A percentile compares a stretch with the other conserved stretches of the same genome.
These are phyloP conservation scores for Chalciporus sp. DNA, from an alignment of 1,284 basidiomycete species.

Conservation along the genomic window DNA sequence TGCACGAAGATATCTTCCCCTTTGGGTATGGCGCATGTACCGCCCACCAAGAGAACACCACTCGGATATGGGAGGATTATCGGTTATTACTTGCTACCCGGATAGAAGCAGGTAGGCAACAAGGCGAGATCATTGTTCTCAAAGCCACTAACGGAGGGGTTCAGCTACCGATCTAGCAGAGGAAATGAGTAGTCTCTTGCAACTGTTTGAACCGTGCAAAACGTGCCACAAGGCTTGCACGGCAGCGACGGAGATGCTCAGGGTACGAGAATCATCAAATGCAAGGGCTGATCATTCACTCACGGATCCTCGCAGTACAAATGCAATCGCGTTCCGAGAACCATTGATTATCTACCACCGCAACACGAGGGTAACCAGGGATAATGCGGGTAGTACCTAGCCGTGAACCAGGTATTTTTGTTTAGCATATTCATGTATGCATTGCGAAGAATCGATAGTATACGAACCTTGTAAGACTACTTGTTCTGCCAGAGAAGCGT, in stretches of 20 bases:
- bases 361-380: conserved; percentile 26
- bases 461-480: conserved; percentile 34
- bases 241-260: conserved; percentile 67
- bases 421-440: not conserved
- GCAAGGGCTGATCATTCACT: conserved; percentile 4
- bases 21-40: conserved; percentile 65
- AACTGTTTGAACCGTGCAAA: conserved; percentile 45
- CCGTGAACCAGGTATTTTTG: not conserved
- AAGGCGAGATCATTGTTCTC: not conserved
- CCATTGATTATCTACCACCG: conserved; percentile 35
- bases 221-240: conserved; percentile 57
- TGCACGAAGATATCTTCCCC: conserved; percentile 64
- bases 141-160: conserved; percentile 9
- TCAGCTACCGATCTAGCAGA: conserved; percentile 62
- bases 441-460: not conserved
- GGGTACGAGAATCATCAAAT: conserved; percentile 40
- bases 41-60: conserved; percentile 47
- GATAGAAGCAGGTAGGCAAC: conserved; percentile 52
- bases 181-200: conserved; percentile 55
- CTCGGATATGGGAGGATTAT: conserved; percentile 51
- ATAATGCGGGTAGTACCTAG: conserved; percentile 5
- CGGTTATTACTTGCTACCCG: conserved; percentile 40
- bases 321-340: conserved; percentile 47
- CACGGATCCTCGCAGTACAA: conserved; percentile 54
- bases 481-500: conserved; percentile 77